Base-by-base conservation (phyloP, 2,329 filamentous ascomycete species). In the Elsinoe batatas region DNA sequence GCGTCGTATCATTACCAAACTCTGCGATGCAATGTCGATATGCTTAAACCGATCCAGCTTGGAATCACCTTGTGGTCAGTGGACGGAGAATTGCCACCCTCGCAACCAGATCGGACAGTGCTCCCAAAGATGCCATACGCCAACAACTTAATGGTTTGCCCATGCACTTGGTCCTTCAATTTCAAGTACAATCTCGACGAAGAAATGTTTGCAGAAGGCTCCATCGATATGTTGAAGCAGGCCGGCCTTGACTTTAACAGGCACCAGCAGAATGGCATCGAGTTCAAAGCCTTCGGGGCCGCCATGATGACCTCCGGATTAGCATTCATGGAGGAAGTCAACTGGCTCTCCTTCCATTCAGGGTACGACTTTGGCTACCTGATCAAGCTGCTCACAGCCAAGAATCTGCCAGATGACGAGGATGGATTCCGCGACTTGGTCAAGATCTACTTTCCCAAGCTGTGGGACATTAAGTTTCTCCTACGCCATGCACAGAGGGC, bases 1-100 rank as follows among this genome's bases (percentile, higher is more conserved):
- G 93, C 90, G 61, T 91, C 96, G 65, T 98, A 98, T 68, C 93
- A 98, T 69, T 98, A 98, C 73, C 93, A 98, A 76, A 97, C 91
- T 58, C 79, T 98, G 46, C 87, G 93, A 59, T 94, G 90, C 64
- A 98, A 98, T 68, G 93, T 98, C 65, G 93, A 98, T 68, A 83
- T 98, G 66, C 81, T 98, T 65, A 96, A 95, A 70, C 91, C 97
- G 63, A 97, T 98, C 61, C 93, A 98, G 69, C 85, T 98, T 57
- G 93, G 93, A 57, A 85, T 98, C 64, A 95, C 91, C 2, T 76
- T 98, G 13, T 97, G 96, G 75, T 91, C 89, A 60, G 80, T 90
- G 58, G 85, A 95, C 59, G 93, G 93, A 58, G 88, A 97, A 62
- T 82, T 89, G 1, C 88, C 89, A 1, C 88, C 89, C 2, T 78